Base-by-base conservation (phyloP, 805 yeast genomes). In the Starmera caribaea region DNA sequence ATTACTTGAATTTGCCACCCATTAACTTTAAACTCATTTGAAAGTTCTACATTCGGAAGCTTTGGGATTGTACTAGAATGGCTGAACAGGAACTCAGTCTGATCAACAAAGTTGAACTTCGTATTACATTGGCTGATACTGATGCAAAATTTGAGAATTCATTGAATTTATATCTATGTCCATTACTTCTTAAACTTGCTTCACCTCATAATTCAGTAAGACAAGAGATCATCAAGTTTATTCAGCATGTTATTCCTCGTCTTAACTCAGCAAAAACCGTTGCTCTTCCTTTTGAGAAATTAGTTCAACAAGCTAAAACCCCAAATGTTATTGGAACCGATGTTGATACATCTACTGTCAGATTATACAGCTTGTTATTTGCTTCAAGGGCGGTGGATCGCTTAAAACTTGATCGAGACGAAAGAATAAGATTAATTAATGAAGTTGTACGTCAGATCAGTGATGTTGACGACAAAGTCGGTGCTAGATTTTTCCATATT, bases 31-130 rank as follows among this genome's bases (percentile, higher is more conserved):
- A n/a, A n/a, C n/a, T n/a, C n/a, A n/a, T n/a, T n/a, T n/a, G n/a
- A n/a, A n/a, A n/a, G n/a, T n/a, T n/a, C n/a, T n/a, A n/a, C n/a
- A 31, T 16, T 16, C 24, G 13, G 11, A 16, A 32, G 5, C 3
- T 21, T 21, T 21, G 6, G 26, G 26, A 21, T 21, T 9, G 8
- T 3, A n/a, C n/a, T n/a, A 11, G 15, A 27, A 53, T 53, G 57
- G 54, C 57, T 17, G 57, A 54, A 5, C 44, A 70, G 30, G 94
- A 85, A 51, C 58, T 79, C 36, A 67, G 72, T 1, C 61, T 84
- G 41, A 69, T 85, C 31, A 78, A 79, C 50, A 82, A 79, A 54
- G 96, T 85, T 1, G 97, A 89, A 57, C 71, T 89, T 37, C 66
- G 86, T 32, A 67, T 90, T 15, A 90, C 94, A 1, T 62, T 90